Percentiles rank a stretch among this genome's conserved stretches.
Evolutionary conservation across 495 filamentous ascomycete genomes (phyloP).

Genomic region (Sordaria brevicollis): DNA sequence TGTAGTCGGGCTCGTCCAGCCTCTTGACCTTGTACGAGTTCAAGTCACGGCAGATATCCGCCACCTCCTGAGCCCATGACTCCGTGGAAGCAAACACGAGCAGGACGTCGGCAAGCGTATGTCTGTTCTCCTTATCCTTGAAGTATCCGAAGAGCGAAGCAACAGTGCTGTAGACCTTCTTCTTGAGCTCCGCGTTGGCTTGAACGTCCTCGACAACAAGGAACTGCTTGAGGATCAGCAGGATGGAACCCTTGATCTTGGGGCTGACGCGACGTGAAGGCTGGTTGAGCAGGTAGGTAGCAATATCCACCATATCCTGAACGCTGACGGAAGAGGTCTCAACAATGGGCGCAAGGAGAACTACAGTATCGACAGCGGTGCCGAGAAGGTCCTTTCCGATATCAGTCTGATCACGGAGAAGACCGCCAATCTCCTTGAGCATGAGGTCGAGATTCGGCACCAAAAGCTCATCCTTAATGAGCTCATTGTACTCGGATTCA

Average conservation of each 20-base stretch:
- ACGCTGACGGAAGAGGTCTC: conserved; percentile 51
- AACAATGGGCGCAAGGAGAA: conserved; percentile 63
- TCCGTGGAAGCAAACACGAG: conserved; percentile 55
- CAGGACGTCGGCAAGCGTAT: conserved; percentile 61
- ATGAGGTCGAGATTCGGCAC: conserved; percentile 58
- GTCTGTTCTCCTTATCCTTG: conserved; percentile 63
- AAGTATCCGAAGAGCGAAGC: conserved; percentile 78
- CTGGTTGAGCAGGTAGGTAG: conserved; percentile 71
- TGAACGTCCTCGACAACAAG: conserved; percentile 63
- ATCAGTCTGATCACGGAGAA: conserved; percentile 48
- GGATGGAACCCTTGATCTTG: conserved; percentile 68
- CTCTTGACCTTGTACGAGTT: conserved; percentile 62
- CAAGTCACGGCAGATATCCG: conserved; percentile 62
- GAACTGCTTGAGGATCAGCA: conserved; percentile 60
- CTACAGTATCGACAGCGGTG: conserved; percentile 65
- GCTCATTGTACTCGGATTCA: conserved; percentile 45
- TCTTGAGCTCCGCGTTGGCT: conserved; percentile 45
- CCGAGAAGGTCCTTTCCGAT: conserved; percentile 61
- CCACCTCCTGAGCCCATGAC: conserved; percentile 48
- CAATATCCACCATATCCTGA: conserved; percentile 63
- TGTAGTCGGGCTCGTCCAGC: conserved; percentile 79
- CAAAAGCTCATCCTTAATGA: conserved; percentile 54
- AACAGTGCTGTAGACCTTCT: conserved; percentile 49
- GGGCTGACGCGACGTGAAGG: conserved; percentile 71
- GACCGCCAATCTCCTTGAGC: conserved; percentile 52